phyloP scores from a whole-genome alignment of 2,329 filamentous ascomycete genomes.

The Myriosclerotinia curreyana region DNA sequence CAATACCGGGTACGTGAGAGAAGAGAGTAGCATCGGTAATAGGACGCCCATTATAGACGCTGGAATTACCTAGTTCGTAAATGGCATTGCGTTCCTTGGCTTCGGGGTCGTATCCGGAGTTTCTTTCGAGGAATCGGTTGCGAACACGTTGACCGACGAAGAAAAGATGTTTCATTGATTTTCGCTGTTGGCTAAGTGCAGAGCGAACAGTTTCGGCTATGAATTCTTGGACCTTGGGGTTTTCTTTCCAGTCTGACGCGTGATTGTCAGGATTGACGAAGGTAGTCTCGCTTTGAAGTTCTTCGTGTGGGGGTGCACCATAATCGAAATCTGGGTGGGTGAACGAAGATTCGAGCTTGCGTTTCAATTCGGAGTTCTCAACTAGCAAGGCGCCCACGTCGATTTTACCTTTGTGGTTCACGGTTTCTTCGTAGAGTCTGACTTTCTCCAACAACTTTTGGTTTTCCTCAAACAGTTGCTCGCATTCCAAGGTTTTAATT shows the following conservation, averaged over 20 bases:
- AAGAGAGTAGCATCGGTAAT: constrained; percentile 22
- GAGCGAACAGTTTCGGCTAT: constrained; percentile 17
- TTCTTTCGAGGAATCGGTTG: constrained; percentile 19
- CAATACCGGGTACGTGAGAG: constrained; percentile 17
- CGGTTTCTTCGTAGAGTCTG: constrained; percentile 19
- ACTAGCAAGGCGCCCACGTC: constrained; percentile 20
- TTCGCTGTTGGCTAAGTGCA: constrained; percentile 17
- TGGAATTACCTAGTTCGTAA: constrained; percentile 18
- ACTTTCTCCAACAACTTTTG: constrained; percentile 17
- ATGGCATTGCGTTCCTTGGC: constrained; percentile 18
- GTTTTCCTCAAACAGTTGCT: constrained; percentile 16
- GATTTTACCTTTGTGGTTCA: constrained; percentile 21
- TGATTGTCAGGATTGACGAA: constrained; percentile 11
- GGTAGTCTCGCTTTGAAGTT: constrained; percentile 19
- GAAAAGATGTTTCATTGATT: constrained; percentile 22
- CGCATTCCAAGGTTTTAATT: constrained; percentile 18
- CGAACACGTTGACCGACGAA: constrained; percentile 22
- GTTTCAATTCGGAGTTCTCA: constrained; percentile 20
- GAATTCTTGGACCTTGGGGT: constrained; percentile 16
- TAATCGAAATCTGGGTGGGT: constrained; percentile 8
- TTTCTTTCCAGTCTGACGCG: constrained; percentile 18
- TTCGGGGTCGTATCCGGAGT: constrained; percentile 16
- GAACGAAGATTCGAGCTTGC: constrained; percentile 6
- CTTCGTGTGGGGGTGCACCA: constrained; percentile 11
- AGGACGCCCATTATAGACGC: constrained; percentile 20